Base-by-base conservation (phyloP, 139 green algal species). In the Closterium sp. region DNA sequence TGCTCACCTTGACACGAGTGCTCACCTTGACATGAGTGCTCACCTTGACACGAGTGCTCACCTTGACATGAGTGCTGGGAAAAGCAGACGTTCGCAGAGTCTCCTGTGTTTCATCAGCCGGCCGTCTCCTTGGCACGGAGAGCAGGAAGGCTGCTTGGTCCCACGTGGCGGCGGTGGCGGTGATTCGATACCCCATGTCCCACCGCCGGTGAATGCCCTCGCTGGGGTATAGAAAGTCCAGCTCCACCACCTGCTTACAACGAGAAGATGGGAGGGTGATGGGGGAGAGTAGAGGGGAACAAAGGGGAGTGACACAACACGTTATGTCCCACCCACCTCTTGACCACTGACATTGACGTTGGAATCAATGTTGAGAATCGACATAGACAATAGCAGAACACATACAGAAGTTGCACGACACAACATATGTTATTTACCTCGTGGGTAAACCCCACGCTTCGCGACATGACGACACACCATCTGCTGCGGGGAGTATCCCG, bases 151-250 rank as follows among this genome's bases (percentile, higher is more conserved):
- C 96, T 4, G 94, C 94, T 87, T 99, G 97, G 92, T 99, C 98
- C 31, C 96, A 97, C 9, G 98, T 99, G n/a, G 97, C 97, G 1
- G 98, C 98, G 94, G 96, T 98, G 10, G 96, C 95, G 35, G 98
- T 99, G 93, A 99, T 99, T 86, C 98, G 95, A 95, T 97, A 99
- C 76, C 97, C 97, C 34, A 93, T 95, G 90, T 99, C 97, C 98
- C 98, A 99, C 88, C 97, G 95, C 84, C 97, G 94, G 95, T 99
- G 97, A 93, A 99, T 99, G 94, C 95, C 98, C 95, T 99, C 98
- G 28, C 89, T 96, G 34, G 98, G 97, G 94, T 99, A 99, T 96
- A 99, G 97, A 95, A 99, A 99, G 96, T 99, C 98, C 92, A 99
- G 96, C 97, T 99, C 98, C 85, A 99, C 97, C 94, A 98, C 99